Percentiles rank a stretch among this genome's conserved stretches.
Conservation (phyloP, 192 early-diverging fungal genomes). For the Kappamyces sp. region DNA sequence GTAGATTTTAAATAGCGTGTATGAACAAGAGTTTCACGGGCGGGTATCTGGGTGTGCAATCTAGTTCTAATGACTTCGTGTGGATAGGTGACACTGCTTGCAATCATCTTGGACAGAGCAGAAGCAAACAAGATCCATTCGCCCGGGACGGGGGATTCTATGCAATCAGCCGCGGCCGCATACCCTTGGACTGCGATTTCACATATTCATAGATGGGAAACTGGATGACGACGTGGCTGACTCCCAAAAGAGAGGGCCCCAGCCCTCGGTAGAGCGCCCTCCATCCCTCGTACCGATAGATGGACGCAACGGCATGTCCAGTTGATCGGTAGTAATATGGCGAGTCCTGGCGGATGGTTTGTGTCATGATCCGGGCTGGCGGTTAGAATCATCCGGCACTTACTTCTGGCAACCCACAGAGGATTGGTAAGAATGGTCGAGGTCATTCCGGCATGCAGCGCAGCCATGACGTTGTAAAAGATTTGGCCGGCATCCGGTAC, state of each 20-base stretch:
- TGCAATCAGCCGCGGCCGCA: slow-evolving; percentile 20
- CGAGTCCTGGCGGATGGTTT: slow-evolving; percentile 23
- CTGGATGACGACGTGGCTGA: slow-evolving; percentile 87
- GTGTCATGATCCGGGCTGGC: slow-evolving; percentile 35
- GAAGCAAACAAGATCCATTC: slow-evolving; percentile 70
- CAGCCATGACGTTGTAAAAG: slow-evolving; percentile 54
- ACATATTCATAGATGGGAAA: slow-evolving; percentile 95
- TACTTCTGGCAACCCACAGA: slow-evolving; percentile 83
- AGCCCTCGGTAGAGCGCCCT: slow-evolving; percentile 89
- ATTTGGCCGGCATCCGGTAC: not conserved
- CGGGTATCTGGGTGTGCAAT: slow-evolving; percentile 72
- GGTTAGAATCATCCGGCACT: not conserved
- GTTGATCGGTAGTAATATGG: slow-evolving; percentile 79
- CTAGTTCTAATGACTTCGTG: slow-evolving; percentile 92
- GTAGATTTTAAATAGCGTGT: not conserved
- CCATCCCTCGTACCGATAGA: slow-evolving; percentile 68
- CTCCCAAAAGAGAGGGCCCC: slow-evolving; percentile 83
- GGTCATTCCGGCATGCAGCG: slow-evolving; percentile 74
- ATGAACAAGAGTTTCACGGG: not conserved
- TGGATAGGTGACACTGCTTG: slow-evolving; percentile 84
- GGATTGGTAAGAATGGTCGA: slow-evolving; percentile 79
- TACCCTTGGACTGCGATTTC: slow-evolving; percentile 35
- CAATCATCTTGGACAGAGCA: slow-evolving; percentile 82
- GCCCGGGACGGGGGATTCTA: not conserved
- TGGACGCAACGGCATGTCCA: slow-evolving; percentile 70